Evolutionary conservation across 441 rosid genomes (phyloP), one percentile per base, ranked within the genome.

Genomic region (Adansonia grandidieri): DNA sequence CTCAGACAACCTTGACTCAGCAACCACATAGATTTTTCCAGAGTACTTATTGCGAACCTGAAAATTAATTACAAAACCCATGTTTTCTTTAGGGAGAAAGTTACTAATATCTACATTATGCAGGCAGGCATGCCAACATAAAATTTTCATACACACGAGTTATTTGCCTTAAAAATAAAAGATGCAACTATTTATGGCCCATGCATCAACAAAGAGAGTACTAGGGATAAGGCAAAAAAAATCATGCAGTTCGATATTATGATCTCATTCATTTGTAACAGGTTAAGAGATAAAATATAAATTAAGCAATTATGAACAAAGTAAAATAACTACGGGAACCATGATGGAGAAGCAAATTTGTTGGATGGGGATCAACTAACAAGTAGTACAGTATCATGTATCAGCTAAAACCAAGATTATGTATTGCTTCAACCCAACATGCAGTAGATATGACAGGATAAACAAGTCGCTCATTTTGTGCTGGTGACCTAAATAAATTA

Each of bases 11-110:
- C 96, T 86, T 80, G 94, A 92, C 81, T 96, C 99, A 71, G 98
- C 99, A 88, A 93, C 91, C 65, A 97, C 86, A 62, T 84, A 93
- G 60, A 92, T 84, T 83, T 90, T 94, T 53, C 97, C 94, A 56
- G 86, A 86, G 84, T 80, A 58, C 86, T 90, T 94, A 84, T 88
- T 91, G 50, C 93, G 93, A 74, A 91, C 98, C 97, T 91, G 88
- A 45, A 71, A 50, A 80, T 54, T 40, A 10, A 47, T 72, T 28
- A 56, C 53, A 61, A 44, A 72, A 50, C 64, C 37, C 42, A 67
- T 17, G 64, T 57, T 22, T 17, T 22, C 32, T 28, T 32, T 2
- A 74, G 24, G 42, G 54, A 74, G 40, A 48, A 74, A 61, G 20
- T 9, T 44, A 7, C 9, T 14, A 14, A 24, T 24, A 24, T 45